A percentile compares a stretch with the other conserved stretches of the same genome.
Evolutionary conservation across 2,329 filamentous ascomycete genomes (phyloP).

Genomic region (Colletotrichum sp.): DNA sequence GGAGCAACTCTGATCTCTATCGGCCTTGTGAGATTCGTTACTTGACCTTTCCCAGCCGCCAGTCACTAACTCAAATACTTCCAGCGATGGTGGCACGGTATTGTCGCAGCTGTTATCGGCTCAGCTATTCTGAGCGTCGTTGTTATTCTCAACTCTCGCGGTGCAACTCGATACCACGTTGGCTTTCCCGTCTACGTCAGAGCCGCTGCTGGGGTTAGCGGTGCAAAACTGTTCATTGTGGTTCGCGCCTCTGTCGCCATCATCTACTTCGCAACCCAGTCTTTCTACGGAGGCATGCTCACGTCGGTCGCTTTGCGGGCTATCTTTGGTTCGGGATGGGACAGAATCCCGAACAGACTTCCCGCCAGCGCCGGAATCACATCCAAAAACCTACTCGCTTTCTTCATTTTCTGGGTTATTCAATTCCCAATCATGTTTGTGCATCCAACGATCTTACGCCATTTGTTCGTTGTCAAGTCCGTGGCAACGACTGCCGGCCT

Average conservation of each 20-base stretch:
- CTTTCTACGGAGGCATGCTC: constrained; percentile 37
- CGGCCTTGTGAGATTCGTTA: constrained; percentile 25
- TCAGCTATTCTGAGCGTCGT: constrained; percentile 32
- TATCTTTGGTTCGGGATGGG: constrained; percentile 41
- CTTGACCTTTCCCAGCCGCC: not conserved
- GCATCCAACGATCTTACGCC: constrained; percentile 52
- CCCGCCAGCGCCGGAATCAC: constrained; percentile 51
- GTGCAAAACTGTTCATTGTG: constrained; percentile 43
- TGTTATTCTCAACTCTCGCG: constrained; percentile 37
- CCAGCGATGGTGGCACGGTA: constrained; percentile 33
- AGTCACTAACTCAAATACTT: not conserved
- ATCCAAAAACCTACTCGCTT: constrained; percentile 54
- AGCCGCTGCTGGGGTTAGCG: constrained; percentile 38
- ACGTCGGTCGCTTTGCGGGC: constrained; percentile 37
- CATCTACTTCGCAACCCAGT: constrained; percentile 43
- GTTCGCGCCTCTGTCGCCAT: constrained; percentile 36
- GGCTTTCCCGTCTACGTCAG: constrained; percentile 39
- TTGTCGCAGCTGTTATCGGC: constrained; percentile 27
- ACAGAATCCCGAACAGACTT: constrained; percentile 33
- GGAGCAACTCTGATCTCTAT: constrained; percentile 32
- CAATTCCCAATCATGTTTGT: constrained; percentile 54
- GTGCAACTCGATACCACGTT: constrained; percentile 37
- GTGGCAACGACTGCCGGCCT: constrained; percentile 48
- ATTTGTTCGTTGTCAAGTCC: constrained; percentile 48
- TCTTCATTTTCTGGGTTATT: constrained; percentile 60